These are phyloP conservation scores for Ligustrum vulgare DNA, from an alignment of 257 asterid genomes.

Conservation along the genomic window DNA sequence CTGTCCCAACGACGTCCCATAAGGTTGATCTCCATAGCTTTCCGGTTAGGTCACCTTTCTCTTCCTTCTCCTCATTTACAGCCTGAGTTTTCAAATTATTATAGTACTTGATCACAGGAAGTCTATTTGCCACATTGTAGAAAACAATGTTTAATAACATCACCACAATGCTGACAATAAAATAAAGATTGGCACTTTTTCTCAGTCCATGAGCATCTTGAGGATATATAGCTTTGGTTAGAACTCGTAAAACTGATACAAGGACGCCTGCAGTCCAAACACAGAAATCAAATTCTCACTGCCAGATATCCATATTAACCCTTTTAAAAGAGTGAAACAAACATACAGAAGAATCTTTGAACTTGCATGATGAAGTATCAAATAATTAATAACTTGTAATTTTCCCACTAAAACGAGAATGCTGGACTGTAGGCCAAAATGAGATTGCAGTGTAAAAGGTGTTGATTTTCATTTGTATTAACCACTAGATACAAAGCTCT, in stretches of 20 bases:
- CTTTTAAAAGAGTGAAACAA: too few species aligned
- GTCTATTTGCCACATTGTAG: slow-evolving; percentile 71
- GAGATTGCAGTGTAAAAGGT: too few species aligned
- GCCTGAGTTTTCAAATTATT: slow-evolving; percentile 67
- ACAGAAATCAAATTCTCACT: not conserved
- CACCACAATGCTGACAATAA: slow-evolving; percentile 64
- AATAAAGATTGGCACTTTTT: slow-evolving; percentile 86
- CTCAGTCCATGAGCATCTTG: slow-evolving; percentile 81
- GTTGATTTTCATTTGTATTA: too few species aligned
- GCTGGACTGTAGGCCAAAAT: too few species aligned
- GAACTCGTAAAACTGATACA: slow-evolving; percentile 66
- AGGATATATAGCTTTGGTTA: slow-evolving; percentile 81
- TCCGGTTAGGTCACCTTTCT: slow-evolving; percentile 63
- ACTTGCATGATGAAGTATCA: too few species aligned
- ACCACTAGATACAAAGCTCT: not conserved
- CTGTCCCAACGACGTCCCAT: slow-evolving; percentile 66
- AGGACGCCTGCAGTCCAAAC: slow-evolving; percentile 68
- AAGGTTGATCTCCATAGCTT: slow-evolving; percentile 66
- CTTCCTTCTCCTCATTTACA: slow-evolving; percentile 61
- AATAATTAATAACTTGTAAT: not conserved
- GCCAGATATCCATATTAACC: too few species aligned
- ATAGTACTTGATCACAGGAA: slow-evolving; percentile 77
- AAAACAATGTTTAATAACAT: slow-evolving; percentile 71
- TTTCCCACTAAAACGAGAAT: not conserved
- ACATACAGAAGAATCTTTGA: too few species aligned